These are phyloP conservation scores for Globisporangium spiculum DNA, from an alignment of 352 stramenopile species.

Conservation along the genomic window DNA sequence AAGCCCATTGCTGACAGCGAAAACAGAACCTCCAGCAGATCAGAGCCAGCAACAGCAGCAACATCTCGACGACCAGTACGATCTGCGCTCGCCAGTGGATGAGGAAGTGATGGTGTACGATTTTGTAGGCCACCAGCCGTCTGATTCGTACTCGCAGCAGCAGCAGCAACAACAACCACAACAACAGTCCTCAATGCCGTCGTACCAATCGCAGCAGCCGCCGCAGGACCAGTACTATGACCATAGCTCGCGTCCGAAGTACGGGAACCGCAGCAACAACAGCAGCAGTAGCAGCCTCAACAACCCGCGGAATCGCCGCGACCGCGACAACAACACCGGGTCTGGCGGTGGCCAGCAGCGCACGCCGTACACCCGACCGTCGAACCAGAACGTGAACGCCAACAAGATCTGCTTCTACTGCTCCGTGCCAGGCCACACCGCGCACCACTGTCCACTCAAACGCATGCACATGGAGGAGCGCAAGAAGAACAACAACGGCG, in stretches of 20 bases:
- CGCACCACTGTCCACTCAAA: conserved; percentile 13
- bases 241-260: neutral
- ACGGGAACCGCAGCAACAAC: neutral
- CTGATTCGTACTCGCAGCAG: neutral
- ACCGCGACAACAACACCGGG: conserved; percentile 1
- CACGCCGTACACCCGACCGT: conserved; percentile 8
- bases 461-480: conserved; percentile 12
- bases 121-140: conserved; percentile 3
- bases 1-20: neutral
- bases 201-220: neutral
- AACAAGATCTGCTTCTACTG: conserved; percentile 14
- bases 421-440: conserved; percentile 4
- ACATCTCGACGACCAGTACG: conserved; percentile 2
- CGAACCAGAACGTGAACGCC: neutral
- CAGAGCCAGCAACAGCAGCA: neutral
- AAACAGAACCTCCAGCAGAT: neutral
- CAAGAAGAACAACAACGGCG: conserved; percentile 15
- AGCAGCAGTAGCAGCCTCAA: neutral
- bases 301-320: neutral
- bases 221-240: conserved; percentile 3
- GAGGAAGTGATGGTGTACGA: conserved; percentile 10
- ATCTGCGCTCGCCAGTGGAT: conserved; percentile 1
- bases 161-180: neutral
- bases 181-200: neutral
- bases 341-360: neutral